Evolutionary conservation across 495 filamentous ascomycete genomes (phyloP).

Genomic region (Stereocaulon alpinum): DNA sequence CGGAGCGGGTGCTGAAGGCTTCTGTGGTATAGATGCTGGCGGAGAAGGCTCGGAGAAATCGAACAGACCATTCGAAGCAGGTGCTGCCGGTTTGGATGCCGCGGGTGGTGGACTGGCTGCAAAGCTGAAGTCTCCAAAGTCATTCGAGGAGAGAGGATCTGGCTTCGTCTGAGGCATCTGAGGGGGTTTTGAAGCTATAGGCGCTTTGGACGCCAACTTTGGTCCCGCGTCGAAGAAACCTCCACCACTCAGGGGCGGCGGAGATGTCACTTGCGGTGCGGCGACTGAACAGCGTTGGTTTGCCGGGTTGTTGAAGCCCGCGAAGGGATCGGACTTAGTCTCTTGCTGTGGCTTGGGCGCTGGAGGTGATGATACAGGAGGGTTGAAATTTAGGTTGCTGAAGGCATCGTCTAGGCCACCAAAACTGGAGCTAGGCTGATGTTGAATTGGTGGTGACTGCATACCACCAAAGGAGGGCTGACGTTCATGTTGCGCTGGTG

Average conservation of each 20-base stretch:
- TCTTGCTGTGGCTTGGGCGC: slow-evolving; percentile 37
- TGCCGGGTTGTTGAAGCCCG: slow-evolving; percentile 47
- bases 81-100: slow-evolving; percentile 32
- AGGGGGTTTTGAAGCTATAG: slow-evolving; percentile 35
- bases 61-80: slow-evolving; percentile 60
- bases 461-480: slow-evolving; percentile 58
- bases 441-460: slow-evolving; percentile 44
- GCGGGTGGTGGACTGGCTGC: slow-evolving; percentile 34
- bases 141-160: slow-evolving; percentile 35
- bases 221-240: slow-evolving; percentile 68
- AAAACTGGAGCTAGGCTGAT: slow-evolving; percentile 38
- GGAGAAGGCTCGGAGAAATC: slow-evolving; percentile 58
- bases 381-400: slow-evolving; percentile 63
- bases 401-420: slow-evolving; percentile 83
- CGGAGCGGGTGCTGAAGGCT: slow-evolving; percentile 33
- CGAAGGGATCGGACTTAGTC: slow-evolving; percentile 61
- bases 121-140: slow-evolving; percentile 45
- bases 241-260: slow-evolving; percentile 46
- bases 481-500: slow-evolving; percentile 46
- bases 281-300: slow-evolving; percentile 43
- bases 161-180: slow-evolving; percentile 31
- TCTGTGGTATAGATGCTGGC: slow-evolving; percentile 34
- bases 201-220: slow-evolving; percentile 38
- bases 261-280: slow-evolving; percentile 42
- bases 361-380: slow-evolving; percentile 42